These are phyloP conservation scores for Neurospora crassa DNA, from an alignment of 2,329 filamentous ascomycete genomes.

Conservation along the genomic window DNA sequence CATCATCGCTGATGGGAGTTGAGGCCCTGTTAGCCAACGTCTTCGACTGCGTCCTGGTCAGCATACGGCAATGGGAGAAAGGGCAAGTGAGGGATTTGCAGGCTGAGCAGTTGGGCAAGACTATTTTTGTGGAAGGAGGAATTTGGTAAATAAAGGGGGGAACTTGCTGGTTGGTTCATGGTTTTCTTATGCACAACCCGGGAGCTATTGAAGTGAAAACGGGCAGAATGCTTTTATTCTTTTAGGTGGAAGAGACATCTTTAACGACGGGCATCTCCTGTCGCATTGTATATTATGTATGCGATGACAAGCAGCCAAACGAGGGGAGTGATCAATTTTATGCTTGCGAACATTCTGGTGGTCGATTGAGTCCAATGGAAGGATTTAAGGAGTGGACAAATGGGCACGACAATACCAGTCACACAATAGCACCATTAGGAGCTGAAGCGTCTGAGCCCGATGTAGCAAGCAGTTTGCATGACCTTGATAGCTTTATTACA, in stretches of 20 bases:
- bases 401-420: not conserved
- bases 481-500: not conserved
- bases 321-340: not conserved
- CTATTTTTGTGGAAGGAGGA: not conserved
- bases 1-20: not conserved
- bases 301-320: not conserved
- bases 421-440: not conserved
- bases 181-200: not conserved
- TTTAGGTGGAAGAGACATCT: not conserved
- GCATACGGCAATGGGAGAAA: not conserved
- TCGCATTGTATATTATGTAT: not conserved
- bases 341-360: not conserved
- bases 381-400: not conserved
- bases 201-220: not conserved
- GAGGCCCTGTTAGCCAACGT: not conserved
- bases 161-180: not conserved
- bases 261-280: not conserved
- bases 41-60: not conserved
- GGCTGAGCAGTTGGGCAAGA: not conserved
- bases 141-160: not conserved
- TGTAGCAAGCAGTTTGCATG: not conserved
- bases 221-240: not conserved
- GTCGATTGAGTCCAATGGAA: not conserved
- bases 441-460: not conserved
- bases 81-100: not conserved